Conservation (phyloP, 148 eudicot genomes). For the Vaccinium vitisidaea region DNA sequence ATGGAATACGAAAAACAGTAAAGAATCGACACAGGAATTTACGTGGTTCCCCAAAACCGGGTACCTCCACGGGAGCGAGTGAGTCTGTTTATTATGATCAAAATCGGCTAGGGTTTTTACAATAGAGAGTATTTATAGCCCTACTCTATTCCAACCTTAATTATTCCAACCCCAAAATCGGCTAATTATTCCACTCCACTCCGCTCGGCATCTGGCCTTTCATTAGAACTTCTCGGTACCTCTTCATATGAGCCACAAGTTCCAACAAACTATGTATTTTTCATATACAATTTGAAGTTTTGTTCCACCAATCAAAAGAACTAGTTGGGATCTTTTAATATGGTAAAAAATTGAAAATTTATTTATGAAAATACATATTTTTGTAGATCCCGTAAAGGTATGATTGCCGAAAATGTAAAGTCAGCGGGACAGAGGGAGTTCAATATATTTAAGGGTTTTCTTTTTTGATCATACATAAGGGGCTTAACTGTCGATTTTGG, state of each 20-base stretch:
- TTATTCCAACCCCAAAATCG: too few relatives aligned
- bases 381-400: neutral
- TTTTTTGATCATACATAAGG: neutral
- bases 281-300: neutral
- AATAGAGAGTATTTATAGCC: too few relatives aligned
- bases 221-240: too few relatives aligned
- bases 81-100: neutral
- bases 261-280: neutral
- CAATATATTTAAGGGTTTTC: neutral
- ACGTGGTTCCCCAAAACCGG: too few relatives aligned
- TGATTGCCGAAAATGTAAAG: neutral
- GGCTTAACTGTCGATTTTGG: neutral
- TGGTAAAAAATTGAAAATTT: neutral
- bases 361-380: neutral
- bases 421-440: neutral
- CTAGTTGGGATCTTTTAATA: neutral
- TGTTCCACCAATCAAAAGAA: neutral
- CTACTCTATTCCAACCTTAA: too few relatives aligned
- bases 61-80: too few relatives aligned
- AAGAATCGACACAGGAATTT: too few relatives aligned
- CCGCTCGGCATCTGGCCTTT: too few relatives aligned
- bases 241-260: too few relatives aligned
- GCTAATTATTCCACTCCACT: too few relatives aligned
- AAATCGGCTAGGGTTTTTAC: too few relatives aligned
- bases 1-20: too few relatives aligned